Base-by-base conservation (phyloP, 1,284 basidiomycete species). In the Irpex sp. region DNA sequence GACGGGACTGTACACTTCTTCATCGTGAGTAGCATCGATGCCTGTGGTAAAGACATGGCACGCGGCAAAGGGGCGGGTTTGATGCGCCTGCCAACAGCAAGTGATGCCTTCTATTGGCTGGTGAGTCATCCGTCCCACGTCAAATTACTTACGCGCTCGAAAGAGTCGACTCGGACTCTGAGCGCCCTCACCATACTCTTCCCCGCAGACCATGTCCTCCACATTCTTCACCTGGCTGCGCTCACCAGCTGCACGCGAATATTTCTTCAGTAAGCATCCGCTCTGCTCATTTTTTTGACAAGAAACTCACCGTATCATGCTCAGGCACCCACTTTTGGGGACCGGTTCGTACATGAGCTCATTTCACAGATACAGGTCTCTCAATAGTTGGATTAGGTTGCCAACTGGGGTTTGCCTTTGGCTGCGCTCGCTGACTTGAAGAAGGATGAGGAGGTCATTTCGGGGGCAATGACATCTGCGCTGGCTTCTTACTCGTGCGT, bases 271-370 rank as follows among this genome's bases (percentile, higher is more conserved):
- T 96, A 66, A 69, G 93, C 85, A 15, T 31, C 7, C 15, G 54
- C 13, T 26, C 19, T 52, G 34, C 17, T 56, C 38, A 36, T 31
- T 44, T 19, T 57, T 21, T 60, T n/a, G 9, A 54, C 55, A 54
- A 57, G 19, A 60, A 61, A 11, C 62, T 65, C 55, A 62, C 71
- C 66, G 63, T 65, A 56, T 57, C 48, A 52, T 15, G 26, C 26
- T 11, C 62, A 96, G 94, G 94, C 75, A 97, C 94, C 65, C 94
- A 97, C 77, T 97, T 97, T 82, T 97, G 94, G 94, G 94, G 94
- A 71, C 93, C 93, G 66, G 94, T 96, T 66, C 74, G 92, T 87
- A 26, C 65, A 61, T 34, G 26, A 9, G 15, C 34, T 57, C 62
- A 13, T 56, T 13, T 11, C 54, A 34, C 65, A 36, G 13, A 21